Percentiles rank a stretch among this genome's conserved stretches.
Evolutionary conservation across 2,329 filamentous ascomycete genomes (phyloP).

Genomic region (Alternaria hordeiaustralica): DNA sequence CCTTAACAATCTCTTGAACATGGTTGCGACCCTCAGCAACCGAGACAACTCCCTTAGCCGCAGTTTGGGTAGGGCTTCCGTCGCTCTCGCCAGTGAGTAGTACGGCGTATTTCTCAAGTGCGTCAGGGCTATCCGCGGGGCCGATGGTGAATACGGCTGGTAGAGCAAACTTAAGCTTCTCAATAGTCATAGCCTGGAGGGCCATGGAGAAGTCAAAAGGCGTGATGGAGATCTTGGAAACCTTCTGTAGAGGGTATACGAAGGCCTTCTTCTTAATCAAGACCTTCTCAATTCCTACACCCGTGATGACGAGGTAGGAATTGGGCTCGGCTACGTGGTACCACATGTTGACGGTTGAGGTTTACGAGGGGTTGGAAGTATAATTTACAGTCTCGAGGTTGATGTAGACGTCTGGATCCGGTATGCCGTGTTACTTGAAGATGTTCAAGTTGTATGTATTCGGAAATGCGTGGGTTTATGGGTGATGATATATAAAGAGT

Average conservation of each 20-base stretch:
- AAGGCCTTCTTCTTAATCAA: conserved; percentile 75
- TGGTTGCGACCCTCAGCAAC: conserved; percentile 63
- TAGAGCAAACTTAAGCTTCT: conserved; percentile 82
- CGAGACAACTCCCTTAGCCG: conserved; percentile 47
- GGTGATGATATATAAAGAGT: background rate
- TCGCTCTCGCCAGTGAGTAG: conserved; percentile 71
- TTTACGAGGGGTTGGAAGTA: background rate
- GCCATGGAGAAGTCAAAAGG: conserved; percentile 84
- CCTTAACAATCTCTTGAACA: conserved; percentile 85
- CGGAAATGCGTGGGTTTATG: background rate
- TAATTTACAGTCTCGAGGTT: background rate
- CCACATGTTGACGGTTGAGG: conserved; percentile 43
- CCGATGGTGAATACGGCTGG: conserved; percentile 88
- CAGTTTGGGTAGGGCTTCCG: conserved; percentile 46
- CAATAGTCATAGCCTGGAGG: conserved; percentile 85
- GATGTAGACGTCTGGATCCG: background rate
- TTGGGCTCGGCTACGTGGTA: conserved; percentile 76
- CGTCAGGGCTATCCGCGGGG: conserved; percentile 72
- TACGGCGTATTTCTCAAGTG: conserved; percentile 82
- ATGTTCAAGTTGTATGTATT: background rate
- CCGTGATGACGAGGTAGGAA: conserved; percentile 87
- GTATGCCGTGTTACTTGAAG: background rate
- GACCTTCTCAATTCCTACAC: conserved; percentile 75
- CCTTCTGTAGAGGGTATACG: conserved; percentile 49
- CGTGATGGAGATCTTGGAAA: conserved; percentile 63